phyloP scores from a whole-genome alignment of 1,139 yeast species.

The Hyphopichia buzzinii region DNA sequence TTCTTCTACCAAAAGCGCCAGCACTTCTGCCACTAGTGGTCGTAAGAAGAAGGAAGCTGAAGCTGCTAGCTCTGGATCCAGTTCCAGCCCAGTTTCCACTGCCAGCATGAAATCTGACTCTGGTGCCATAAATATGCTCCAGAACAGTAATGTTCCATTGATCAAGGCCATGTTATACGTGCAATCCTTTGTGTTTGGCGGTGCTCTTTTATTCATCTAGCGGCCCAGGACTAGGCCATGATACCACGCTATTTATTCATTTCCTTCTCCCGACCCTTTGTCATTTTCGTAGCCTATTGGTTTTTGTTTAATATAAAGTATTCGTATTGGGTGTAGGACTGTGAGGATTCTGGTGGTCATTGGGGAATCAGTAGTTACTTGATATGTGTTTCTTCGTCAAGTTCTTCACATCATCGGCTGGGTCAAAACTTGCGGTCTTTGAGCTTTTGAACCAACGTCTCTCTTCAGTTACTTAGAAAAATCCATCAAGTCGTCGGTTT shows the following conservation, averaged over 20 bases:
- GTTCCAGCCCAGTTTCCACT: neutral
- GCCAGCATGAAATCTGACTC: conserved; percentile 10
- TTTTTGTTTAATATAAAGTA: neutral
- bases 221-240: neutral
- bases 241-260: neutral
- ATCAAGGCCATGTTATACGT: conserved; percentile 15
- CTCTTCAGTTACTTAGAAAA: no score
- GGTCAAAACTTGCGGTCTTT: no score
- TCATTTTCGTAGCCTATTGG: conserved; percentile 1
- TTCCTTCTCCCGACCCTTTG: neutral
- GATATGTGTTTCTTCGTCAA: neutral
- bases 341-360: no score
- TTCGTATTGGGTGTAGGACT: no score
- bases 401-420: no score
- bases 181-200: conserved; percentile 21
- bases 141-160: conserved; percentile 10
- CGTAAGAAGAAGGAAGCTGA: neutral
- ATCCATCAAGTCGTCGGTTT: no score
- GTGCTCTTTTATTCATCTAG: conserved; percentile 15
- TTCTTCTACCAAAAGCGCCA: conserved; percentile 5
- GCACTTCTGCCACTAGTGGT: conserved; percentile 8
- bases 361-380: neutral
- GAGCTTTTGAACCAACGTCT: no score
- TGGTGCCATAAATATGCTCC: conserved; percentile 9
- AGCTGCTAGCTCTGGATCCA: neutral